Evolutionary conservation across 2,329 filamentous ascomycete genomes (phyloP), one percentile per base, ranked within the genome.

Genomic region (Colletotrichum sp.): DNA sequence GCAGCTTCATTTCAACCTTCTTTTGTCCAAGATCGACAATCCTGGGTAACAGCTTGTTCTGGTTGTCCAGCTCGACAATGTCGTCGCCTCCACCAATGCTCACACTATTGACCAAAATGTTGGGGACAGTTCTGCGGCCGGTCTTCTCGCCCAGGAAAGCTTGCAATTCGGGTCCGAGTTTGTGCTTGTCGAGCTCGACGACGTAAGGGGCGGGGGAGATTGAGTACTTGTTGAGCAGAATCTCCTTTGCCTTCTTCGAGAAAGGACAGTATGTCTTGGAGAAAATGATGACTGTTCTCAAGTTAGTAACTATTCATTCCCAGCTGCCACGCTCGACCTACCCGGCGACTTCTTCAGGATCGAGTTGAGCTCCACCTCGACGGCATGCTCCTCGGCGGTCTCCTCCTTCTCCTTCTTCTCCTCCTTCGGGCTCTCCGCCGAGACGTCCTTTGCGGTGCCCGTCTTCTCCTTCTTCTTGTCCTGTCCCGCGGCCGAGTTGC

Each of bases 71-170:
- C 30, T 90, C 92, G 64, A 92, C 90, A 72, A 99, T 90, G 76
- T 98, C 95, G 82, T 98, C 96, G 65, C 95, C 92, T 26, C 97
- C 97, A 62, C 97, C 97, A 76, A 98, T 95, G 84, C 94, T 97
- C 83, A 93, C 92, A 61, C 95, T 96, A 80, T 95, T 95, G 80
- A 99, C 89, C 79, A 99, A 89, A 43, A 98, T 90, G 82, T 99
- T 99, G 18, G 97, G 97, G 0, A 99, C 97, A 0, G 97, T 99
- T 75, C 88, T 89, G 65, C 96, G 91, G 59, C 94, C 94, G 0
- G 97, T 98, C 81, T 91, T 93, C 75, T 92, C 90, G 18, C 85
- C 89, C 12, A 99, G 88, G 21, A 91, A 89, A 12, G 89, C 90
- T 84, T 99, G 97, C 56, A 99, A 85, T 71, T 90, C 85, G 2